These are phyloP conservation scores for Phlebopus sp. DNA, from an alignment of 1,284 basidiomycete genomes.

Conservation along the genomic window DNA sequence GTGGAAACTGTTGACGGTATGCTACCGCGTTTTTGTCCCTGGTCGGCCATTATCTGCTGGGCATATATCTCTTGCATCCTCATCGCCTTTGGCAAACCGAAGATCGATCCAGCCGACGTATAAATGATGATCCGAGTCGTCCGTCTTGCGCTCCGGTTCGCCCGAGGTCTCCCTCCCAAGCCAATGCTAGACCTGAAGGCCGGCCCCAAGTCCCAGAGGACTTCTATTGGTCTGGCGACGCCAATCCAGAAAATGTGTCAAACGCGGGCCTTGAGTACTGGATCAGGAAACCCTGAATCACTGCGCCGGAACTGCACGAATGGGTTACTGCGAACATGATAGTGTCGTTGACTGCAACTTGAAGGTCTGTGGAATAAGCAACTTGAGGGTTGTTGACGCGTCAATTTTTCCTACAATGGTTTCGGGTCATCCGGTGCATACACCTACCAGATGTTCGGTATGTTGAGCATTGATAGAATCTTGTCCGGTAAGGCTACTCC, in stretches of 20 bases:
- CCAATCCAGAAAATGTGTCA: constrained; percentile 10
- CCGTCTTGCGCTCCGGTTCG: constrained; percentile 25
- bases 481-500: constrained; percentile 11
- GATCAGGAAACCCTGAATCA: constrained; percentile 34
- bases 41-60: constrained; percentile 34
- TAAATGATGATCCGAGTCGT: constrained; percentile 28
- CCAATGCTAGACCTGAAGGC: constrained; percentile 29
- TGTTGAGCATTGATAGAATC: too few species aligned
- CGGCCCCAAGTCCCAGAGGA: constrained; percentile 21
- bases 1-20: background rate
- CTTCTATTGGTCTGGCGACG: constrained; percentile 28
- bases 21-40: constrained; percentile 14
- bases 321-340: constrained; percentile 29
- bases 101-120: constrained; percentile 35
- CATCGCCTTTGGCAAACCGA: constrained; percentile 37
- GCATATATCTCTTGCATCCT: constrained; percentile 33
- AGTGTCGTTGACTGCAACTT: constrained; percentile 47
- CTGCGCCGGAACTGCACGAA: constrained; percentile 36
- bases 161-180: constrained; percentile 24
- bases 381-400: constrained; percentile 53
- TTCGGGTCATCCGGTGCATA: constrained; percentile 54
- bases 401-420: constrained; percentile 52
- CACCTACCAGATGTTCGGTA: background rate
- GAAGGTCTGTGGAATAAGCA: constrained; percentile 42
- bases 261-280: constrained; percentile 30